phyloP scores from a whole-genome alignment of 768 basidiomycete genomes.

The Tylopilus felleus region DNA sequence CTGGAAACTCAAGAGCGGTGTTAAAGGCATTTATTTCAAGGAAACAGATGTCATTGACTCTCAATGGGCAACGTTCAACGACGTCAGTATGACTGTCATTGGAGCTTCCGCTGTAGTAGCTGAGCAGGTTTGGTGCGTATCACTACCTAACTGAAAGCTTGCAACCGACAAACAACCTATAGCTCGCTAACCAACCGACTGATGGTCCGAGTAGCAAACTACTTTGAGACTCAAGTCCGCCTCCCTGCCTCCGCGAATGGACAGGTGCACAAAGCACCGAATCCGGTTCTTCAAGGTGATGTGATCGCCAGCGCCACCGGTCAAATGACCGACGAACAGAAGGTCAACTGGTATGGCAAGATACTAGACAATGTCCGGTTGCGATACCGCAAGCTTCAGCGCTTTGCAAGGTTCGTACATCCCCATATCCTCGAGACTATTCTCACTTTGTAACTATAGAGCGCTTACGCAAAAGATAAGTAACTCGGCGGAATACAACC shows the following conservation, averaged over 20 bases:
- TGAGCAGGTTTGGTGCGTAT: conserved; percentile 86
- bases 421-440: background rate
- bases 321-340: conserved; percentile 77
- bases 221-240: conserved; percentile 92
- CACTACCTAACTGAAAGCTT: background rate
- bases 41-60: conserved; percentile 98
- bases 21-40: conserved; percentile 92
- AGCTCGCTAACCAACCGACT: conserved; percentile 92
- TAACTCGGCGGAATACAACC: conserved; percentile 87
- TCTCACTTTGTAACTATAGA: conserved; percentile 32
- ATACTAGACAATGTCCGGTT: conserved; percentile 89
- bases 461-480: conserved; percentile 83
- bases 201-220: conserved; percentile 88
- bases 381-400: conserved; percentile 90
- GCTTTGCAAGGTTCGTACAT: conserved; percentile 71
- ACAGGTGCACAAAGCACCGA: conserved; percentile 24
- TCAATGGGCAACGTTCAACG: conserved; percentile 93
- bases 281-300: conserved; percentile 36
- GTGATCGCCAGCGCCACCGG: conserved; percentile 36
- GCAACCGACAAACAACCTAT: background rate
- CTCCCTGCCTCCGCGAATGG: conserved; percentile 52
- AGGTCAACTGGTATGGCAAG: conserved; percentile 86
- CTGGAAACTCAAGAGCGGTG: conserved; percentile 92
- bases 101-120: conserved; percentile 90
- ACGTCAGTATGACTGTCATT: conserved; percentile 81